Conservation (phyloP, 2,329 filamentous ascomycete genomes). For the Talaromyces atroroseus region DNA sequence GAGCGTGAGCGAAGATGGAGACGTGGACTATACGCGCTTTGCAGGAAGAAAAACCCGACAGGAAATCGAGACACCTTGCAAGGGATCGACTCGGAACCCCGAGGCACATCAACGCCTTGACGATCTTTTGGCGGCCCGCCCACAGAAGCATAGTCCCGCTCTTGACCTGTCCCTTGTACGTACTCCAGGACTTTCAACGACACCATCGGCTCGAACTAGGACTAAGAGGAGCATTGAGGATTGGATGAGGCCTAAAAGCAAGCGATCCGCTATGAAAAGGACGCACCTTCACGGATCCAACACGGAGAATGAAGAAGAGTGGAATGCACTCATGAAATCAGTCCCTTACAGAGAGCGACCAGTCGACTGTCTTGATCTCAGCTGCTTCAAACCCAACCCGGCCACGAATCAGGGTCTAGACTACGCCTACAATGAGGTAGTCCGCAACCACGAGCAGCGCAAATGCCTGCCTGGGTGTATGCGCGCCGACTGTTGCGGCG, state of each 20-base stretch:
- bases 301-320: background rate
- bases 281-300: background rate
- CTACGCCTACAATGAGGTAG: slow-evolving; percentile 69
- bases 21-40: slow-evolving; percentile 18
- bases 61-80: slow-evolving; percentile 1
- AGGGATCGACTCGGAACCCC: background rate
- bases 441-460: slow-evolving; percentile 65
- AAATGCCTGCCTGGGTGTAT: slow-evolving; percentile 69
- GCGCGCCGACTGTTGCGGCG: slow-evolving; percentile 70
- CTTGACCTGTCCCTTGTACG: slow-evolving; percentile 1
- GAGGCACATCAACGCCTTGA: slow-evolving; percentile 24
- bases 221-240: background rate
- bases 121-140: slow-evolving; percentile 27
- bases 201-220: background rate
- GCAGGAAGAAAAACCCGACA: background rate
- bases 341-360: slow-evolving; percentile 55
- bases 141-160: slow-evolving; percentile 20
- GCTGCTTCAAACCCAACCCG: slow-evolving; percentile 80
- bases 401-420: slow-evolving; percentile 62
- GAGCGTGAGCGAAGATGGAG: slow-evolving; percentile 48
- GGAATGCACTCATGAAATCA: slow-evolving; percentile 22
- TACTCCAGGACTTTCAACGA: background rate
- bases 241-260: background rate
- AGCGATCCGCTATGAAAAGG: background rate
- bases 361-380: slow-evolving; percentile 53